Base-by-base conservation (phyloP, 768 basidiomycete species). In the Boletus sp. region DNA sequence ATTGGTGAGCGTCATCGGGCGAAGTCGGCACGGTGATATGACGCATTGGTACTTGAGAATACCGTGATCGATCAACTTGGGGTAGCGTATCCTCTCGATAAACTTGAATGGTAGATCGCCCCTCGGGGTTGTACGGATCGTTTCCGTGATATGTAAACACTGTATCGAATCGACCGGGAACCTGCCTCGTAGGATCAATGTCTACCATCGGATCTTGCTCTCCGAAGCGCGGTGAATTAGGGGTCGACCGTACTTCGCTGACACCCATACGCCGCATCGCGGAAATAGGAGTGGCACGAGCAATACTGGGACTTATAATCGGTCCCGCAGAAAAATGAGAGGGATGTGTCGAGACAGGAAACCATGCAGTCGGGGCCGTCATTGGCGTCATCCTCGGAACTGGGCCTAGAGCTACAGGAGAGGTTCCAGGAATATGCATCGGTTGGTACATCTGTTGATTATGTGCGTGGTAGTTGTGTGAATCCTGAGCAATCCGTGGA, bases 141-240 rank as follows among this genome's bases (percentile, higher is more conserved):
- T 65, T 67, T 35, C 60, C 48, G 14, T 64, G 61, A 15, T 59
- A 60, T 12, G 72, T 71, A 36, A 78, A 71, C 32, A n/a, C 17
- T 5, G 76, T 62, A 61, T 81, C 81, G 50, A 80, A 74, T 55
- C 77, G 77, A 28, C 77, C 76, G 15, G 81, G 75, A 40, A 80
- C 76, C 20, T 78, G 77, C 40, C 78, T 77, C 35, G n/a, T 47
- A 35, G 46, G 40, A 54, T 79, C 75, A 9, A 75, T 71, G 42
- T 49, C 56, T 17, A 64, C 64, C 66, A 79, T 82, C 32, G 77
- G 62, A 36, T 76, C 74, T 29, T 71, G 69, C 42, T 80, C 75
- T 1, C 65, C 67, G 11, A 74, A 72, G 45, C 72, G 73, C 1
- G 81, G 81, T 1, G 80, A 76, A 7, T 72, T 71, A 33, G 81